phyloP scores from a whole-genome alignment of 352 stramenopile species.

The Globisporangium camurandrum region DNA sequence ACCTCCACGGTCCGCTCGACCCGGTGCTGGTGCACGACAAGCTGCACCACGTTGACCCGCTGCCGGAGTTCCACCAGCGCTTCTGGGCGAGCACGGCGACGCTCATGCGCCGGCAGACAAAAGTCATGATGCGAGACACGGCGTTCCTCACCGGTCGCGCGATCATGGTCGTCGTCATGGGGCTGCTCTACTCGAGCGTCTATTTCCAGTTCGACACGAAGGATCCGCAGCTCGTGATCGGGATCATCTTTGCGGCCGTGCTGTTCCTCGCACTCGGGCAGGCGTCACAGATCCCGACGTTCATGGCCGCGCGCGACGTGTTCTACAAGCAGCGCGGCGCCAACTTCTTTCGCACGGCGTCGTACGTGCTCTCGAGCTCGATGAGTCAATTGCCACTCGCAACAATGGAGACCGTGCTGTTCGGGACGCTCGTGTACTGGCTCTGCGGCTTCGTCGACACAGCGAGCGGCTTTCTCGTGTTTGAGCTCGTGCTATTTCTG shows the following conservation, averaged over 20 bases:
- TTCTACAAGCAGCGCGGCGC: conserved; percentile 79
- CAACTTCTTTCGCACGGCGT: conserved; percentile 62
- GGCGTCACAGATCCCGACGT: conserved; percentile 65
- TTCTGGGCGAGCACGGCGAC: too few species aligned
- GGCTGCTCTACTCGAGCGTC: conserved; percentile 26
- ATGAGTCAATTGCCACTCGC: conserved; percentile 23
- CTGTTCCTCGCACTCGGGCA: conserved; percentile 71
- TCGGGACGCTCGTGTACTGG: conserved; percentile 71
- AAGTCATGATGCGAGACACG: too few species aligned
- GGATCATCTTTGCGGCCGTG: conserved; percentile 66
- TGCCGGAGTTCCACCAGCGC: too few species aligned
- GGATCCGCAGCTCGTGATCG: conserved; percentile 34
- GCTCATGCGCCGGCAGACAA: too few species aligned
- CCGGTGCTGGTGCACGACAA: too few species aligned
- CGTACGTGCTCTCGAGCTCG: conserved; percentile 50
- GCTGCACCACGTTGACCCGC: too few species aligned
- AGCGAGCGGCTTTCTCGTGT: conserved; percentile 26
- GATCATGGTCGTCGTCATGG: conserved; percentile 37
- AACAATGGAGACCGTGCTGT: conserved; percentile 46
- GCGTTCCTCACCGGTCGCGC: conserved; percentile 22
- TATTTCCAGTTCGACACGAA: conserved; percentile 29
- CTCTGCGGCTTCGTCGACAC: conserved; percentile 41
- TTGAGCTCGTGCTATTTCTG: conserved; percentile 29
- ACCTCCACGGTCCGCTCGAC: background rate
- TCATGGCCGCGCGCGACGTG: conserved; percentile 40